A percentile compares a stretch with the other conserved stretches of the same genome.
Conservation (phyloP, 2,329 filamentous ascomycete species). For the Thelonectria olida region DNA sequence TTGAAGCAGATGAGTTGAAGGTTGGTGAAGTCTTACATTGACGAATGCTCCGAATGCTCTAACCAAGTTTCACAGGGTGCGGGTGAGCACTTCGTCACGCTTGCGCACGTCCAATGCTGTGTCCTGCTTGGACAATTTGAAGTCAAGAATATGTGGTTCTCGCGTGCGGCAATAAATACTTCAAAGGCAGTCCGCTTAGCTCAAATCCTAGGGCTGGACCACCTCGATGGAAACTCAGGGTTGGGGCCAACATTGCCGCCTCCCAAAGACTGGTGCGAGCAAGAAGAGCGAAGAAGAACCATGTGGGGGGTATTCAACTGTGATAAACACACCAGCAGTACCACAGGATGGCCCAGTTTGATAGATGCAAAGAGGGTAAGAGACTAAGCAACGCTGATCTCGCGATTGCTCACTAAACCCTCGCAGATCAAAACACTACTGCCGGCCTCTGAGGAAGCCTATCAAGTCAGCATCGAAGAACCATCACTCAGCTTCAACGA, state of each 20-base stretch:
- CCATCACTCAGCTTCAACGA: conserved; percentile 68
- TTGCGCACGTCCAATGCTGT: conserved; percentile 82
- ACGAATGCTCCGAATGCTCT: no score
- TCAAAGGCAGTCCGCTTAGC: conserved; percentile 74
- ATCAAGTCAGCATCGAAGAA: conserved; percentile 69
- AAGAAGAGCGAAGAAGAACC: conserved; percentile 75
- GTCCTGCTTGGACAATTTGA: conserved; percentile 76
- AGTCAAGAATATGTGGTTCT: conserved; percentile 83
- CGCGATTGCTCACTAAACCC: background rate
- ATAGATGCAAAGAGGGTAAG: conserved; percentile 74
- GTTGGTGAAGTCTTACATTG: background rate
- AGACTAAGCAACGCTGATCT: background rate
- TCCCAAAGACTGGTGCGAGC: conserved; percentile 80
- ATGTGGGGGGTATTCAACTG: conserved; percentile 85
- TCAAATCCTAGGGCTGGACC: conserved; percentile 83
- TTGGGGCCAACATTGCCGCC: conserved; percentile 77
- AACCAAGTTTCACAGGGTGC: conserved; percentile 29
- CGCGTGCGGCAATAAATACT: conserved; percentile 81
- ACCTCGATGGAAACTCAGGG: conserved; percentile 72
- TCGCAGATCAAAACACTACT: conserved; percentile 74
- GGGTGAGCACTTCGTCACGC: conserved; percentile 51
- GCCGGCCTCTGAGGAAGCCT: conserved; percentile 79
- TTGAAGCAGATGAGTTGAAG: conserved; percentile 37
- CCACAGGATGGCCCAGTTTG: conserved; percentile 85
- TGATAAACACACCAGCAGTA: conserved; percentile 84